Evolutionary conservation across 306 rosid genomes (phyloP).

Genomic region (Calophaca sinica): DNA sequence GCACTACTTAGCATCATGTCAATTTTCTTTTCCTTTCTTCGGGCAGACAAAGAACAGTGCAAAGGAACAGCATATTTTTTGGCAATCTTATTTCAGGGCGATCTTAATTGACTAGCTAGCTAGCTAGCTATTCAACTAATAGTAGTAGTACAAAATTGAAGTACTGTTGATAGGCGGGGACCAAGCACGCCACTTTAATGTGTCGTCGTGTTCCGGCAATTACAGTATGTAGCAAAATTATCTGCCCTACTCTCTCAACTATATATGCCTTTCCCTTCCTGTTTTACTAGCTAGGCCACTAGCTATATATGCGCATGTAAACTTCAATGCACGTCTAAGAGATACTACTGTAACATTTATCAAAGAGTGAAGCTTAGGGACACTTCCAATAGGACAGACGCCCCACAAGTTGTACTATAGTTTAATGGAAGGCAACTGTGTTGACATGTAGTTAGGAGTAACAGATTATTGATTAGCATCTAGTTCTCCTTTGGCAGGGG

Average conservation of each 20-base stretch:
- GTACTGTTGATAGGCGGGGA: constrained; percentile 51
- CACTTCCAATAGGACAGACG: too few relatives aligned
- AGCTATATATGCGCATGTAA: too few relatives aligned
- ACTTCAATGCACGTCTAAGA: too few relatives aligned
- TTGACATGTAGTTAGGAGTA: too few relatives aligned
- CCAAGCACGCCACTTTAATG: constrained; percentile 44
- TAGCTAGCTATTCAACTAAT: background rate
- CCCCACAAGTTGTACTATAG: too few relatives aligned
- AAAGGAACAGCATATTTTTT: constrained; percentile 54
- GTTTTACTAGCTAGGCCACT: background rate
- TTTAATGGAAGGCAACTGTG: too few relatives aligned
- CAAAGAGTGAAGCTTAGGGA: too few relatives aligned
- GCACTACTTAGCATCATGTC: constrained; percentile 52
- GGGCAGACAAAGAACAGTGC: constrained; percentile 58
- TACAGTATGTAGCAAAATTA: constrained; percentile 39
- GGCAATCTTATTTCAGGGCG: constrained; percentile 50
- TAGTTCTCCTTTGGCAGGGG: too few relatives aligned
- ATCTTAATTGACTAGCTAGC: constrained; percentile 46
- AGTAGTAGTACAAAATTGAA: constrained; percentile 39
- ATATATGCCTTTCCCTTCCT: constrained; percentile 32
- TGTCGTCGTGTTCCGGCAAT: constrained; percentile 40
- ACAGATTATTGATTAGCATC: too few relatives aligned
- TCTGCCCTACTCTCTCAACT: constrained; percentile 37
- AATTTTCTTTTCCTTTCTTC: constrained; percentile 54
- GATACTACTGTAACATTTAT: too few relatives aligned